A percentile compares a stretch with the other conserved stretches of the same genome.
Evolutionary conservation across 164 flowering plant genomes (phyloP).

Genomic region (Macadamia tetraphylla): DNA sequence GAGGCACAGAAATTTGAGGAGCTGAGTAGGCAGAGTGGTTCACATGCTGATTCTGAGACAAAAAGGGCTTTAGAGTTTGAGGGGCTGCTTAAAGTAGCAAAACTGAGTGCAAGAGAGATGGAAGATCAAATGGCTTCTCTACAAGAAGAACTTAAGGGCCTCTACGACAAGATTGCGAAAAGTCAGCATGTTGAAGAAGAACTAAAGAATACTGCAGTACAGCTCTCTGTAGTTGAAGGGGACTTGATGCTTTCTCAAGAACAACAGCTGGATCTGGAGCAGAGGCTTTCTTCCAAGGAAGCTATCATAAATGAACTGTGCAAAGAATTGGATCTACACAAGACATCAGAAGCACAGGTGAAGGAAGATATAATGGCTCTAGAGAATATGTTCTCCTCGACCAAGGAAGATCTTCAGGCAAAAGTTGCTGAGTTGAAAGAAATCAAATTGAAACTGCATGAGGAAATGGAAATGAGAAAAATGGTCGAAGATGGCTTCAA

Average conservation of each 20-base stretch:
- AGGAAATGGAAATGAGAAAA: slow-evolving; percentile 39
- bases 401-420: slow-evolving; percentile 49
- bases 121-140: slow-evolving; percentile 62
- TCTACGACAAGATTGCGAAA: slow-evolving; percentile 58
- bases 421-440: slow-evolving; percentile 63
- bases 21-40: slow-evolving; percentile 55
- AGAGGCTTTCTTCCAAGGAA: slow-evolving; percentile 49
- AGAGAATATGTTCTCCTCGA: slow-evolving; percentile 31
- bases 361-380: slow-evolving; percentile 51
- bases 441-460: slow-evolving; percentile 41
- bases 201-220: slow-evolving; percentile 34
- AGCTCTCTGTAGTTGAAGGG: slow-evolving; percentile 49
- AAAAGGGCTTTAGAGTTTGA: slow-evolving; percentile 68
- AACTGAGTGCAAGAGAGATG: slow-evolving; percentile 51
- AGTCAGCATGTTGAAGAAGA: slow-evolving; percentile 64
- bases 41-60: slow-evolving; percentile 54
- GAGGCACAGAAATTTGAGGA: slow-evolving; percentile 66
- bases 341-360: slow-evolving; percentile 47
- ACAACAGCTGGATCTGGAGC: slow-evolving; percentile 39
- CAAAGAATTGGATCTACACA: slow-evolving; percentile 46
- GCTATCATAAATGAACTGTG: slow-evolving; percentile 36
- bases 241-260: slow-evolving; percentile 54
- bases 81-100: slow-evolving; percentile 54
- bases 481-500: slow-evolving; percentile 30
- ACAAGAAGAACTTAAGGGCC: slow-evolving; percentile 59